These are phyloP conservation scores for Alternaria incomplexa DNA, from an alignment of 2,329 filamentous ascomycete genomes.

Conservation along the genomic window DNA sequence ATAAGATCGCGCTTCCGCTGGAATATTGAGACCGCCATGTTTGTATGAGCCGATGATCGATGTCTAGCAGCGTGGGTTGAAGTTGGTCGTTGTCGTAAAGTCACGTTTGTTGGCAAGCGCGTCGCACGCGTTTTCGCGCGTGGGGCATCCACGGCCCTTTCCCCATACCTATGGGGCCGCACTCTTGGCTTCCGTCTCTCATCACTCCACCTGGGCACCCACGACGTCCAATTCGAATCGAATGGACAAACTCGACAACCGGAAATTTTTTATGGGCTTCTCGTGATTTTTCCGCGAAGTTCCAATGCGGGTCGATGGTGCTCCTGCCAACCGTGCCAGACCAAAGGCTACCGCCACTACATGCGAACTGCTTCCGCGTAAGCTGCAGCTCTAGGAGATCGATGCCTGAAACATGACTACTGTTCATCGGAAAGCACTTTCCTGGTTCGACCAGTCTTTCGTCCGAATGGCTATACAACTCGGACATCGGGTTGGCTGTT, in stretches of 20 bases:
- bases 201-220: background rate
- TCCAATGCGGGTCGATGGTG: background rate
- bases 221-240: background rate
- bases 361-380: background rate
- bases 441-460: background rate
- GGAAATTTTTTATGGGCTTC: background rate
- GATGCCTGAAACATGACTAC: background rate
- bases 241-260: background rate
- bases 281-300: background rate
- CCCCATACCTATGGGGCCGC: background rate
- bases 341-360: background rate
- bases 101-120: background rate
- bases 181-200: background rate
- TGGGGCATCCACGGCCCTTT: background rate
- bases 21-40: conserved; percentile 39
- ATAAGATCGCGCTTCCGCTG: conserved; percentile 53
- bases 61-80: background rate
- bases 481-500: background rate
- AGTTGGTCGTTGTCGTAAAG: background rate
- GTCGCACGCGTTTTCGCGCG: background rate
- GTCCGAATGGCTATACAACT: background rate
- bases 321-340: background rate
- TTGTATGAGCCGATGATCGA: background rate
- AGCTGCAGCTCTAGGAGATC: background rate
- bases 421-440: background rate